These are phyloP conservation scores for Fusarium beomiforme DNA, from an alignment of 2,329 filamentous ascomycete species.

Conservation along the genomic window DNA sequence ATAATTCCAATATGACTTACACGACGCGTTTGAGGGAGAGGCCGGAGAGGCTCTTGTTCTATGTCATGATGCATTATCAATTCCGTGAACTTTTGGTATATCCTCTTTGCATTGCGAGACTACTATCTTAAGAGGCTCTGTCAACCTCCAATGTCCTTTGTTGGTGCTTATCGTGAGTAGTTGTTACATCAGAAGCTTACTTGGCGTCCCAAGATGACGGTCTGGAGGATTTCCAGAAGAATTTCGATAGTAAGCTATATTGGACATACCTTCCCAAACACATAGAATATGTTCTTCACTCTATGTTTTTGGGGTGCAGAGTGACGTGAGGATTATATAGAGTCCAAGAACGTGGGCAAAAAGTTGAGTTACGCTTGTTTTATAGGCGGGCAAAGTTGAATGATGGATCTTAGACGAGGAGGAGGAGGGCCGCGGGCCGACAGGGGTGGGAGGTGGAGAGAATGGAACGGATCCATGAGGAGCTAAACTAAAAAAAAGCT, in stretches of 20 bases:
- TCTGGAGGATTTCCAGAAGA: constrained; percentile 18
- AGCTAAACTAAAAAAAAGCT: constrained; percentile 36
- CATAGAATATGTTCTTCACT: neutral
- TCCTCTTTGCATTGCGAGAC: neutral
- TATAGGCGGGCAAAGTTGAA: constrained; percentile 46
- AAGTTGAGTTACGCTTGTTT: constrained; percentile 41
- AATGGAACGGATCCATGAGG: constrained; percentile 25
- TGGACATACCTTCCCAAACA: constrained; percentile 12
- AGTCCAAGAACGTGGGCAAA: constrained; percentile 71
- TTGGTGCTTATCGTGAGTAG: constrained; percentile 3
- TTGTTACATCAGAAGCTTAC: constrained; percentile 20
- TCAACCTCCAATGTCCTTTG: neutral
- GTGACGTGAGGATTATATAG: constrained; percentile 62
- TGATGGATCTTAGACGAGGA: constrained; percentile 42
- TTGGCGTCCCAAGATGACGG: constrained; percentile 22
- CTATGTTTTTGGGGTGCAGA: constrained; percentile 48
- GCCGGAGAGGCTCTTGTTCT: neutral
- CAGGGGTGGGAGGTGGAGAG: constrained; percentile 31
- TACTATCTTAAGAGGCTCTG: neutral
- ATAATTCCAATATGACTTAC: constrained; percentile 8
- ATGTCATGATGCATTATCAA: constrained; percentile 25
- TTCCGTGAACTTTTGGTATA: neutral
- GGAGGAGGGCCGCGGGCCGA: constrained; percentile 30
- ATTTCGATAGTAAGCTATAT: constrained; percentile 10
- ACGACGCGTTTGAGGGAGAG: constrained; percentile 10